Conservation (phyloP, 2,329 filamentous ascomycete genomes). For the Sphaerostilbella broomeana region DNA sequence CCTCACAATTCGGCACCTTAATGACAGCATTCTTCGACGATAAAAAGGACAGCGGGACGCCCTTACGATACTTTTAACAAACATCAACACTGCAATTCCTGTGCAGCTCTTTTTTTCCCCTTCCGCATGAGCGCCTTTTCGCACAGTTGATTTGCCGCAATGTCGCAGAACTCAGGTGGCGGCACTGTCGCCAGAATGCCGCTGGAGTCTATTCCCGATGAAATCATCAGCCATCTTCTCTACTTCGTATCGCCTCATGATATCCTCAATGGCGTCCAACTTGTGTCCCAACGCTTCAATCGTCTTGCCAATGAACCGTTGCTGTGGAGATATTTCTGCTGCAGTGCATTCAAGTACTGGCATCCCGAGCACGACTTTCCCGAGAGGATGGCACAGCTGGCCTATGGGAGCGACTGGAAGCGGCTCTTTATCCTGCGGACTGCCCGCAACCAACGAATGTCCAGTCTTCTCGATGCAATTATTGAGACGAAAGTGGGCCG, state of each 20-base stretch:
- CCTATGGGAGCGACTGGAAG: constrained; percentile 67
- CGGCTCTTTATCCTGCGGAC: constrained; percentile 53
- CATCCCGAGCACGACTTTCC: constrained; percentile 54
- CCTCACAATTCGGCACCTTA: neutral
- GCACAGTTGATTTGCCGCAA: neutral
- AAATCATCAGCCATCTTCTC: constrained; percentile 77
- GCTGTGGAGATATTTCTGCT: constrained; percentile 76
- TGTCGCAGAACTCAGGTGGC: constrained; percentile 4
- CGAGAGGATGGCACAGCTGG: constrained; percentile 46
- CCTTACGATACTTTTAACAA: neutral
- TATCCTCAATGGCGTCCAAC: constrained; percentile 41
- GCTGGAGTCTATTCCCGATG: constrained; percentile 60
- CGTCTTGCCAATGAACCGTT: constrained; percentile 62
- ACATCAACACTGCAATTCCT: no score
- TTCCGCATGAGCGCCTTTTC: no score
- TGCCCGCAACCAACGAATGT: constrained; percentile 44
- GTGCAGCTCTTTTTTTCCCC: no score
- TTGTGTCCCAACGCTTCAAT: constrained; percentile 57
- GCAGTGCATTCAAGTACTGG: constrained; percentile 67
- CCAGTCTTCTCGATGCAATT: constrained; percentile 57
- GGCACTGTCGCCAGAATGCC: constrained; percentile 23
- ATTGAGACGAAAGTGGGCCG: constrained; percentile 64
- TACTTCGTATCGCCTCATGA: constrained; percentile 53
- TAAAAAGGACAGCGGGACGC: neutral
- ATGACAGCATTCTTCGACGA: no score